Evolutionary conservation across 345 rosid species (phyloP).

Genomic region (Psidium guajava): DNA sequence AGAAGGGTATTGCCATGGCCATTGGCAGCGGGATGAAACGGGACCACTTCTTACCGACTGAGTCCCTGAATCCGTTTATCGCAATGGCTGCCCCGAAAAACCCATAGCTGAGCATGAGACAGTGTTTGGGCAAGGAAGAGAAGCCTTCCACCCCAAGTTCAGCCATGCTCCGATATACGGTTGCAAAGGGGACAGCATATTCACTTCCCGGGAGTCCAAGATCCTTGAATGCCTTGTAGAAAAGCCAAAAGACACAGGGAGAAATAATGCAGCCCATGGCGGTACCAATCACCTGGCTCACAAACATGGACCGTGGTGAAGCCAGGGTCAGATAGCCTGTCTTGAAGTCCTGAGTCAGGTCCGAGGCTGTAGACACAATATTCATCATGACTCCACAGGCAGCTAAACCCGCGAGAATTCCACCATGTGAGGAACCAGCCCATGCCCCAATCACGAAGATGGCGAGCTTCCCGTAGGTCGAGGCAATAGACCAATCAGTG

Average conservation of each 20-base stretch:
- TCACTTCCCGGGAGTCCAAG: not conserved
- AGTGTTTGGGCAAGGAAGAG: slow-evolving; percentile 6
- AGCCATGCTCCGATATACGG: slow-evolving; percentile 4
- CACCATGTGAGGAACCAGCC: slow-evolving; percentile 13
- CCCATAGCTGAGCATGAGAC: slow-evolving; percentile 21
- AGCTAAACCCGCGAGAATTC: slow-evolving; percentile 11
- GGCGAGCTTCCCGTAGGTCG: slow-evolving; percentile 9
- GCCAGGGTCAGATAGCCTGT: slow-evolving; percentile 16
- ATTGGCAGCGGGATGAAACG: slow-evolving; percentile 26
- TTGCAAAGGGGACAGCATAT: not conserved
- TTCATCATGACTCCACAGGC: slow-evolving; percentile 23
- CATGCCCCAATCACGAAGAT: slow-evolving; percentile 13
- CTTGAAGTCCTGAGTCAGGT: slow-evolving; percentile 18
- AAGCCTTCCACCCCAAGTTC: slow-evolving; percentile 8
- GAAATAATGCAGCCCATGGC: slow-evolving; percentile 20
- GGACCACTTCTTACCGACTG: not conserved
- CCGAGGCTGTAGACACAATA: slow-evolving; percentile 15
- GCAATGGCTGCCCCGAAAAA: slow-evolving; percentile 21
- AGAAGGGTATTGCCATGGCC: slow-evolving; percentile 38
- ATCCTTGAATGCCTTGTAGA: slow-evolving; percentile 14
- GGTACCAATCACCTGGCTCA: slow-evolving; percentile 17
- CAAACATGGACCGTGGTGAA: slow-evolving; percentile 19
- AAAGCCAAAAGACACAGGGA: slow-evolving; percentile 13
- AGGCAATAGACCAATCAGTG: slow-evolving; percentile 10
- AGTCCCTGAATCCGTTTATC: slow-evolving; percentile 17